Evolutionary conservation across 1,139 yeast species (phyloP).

Genomic region (Hansenula sp.): DNA sequence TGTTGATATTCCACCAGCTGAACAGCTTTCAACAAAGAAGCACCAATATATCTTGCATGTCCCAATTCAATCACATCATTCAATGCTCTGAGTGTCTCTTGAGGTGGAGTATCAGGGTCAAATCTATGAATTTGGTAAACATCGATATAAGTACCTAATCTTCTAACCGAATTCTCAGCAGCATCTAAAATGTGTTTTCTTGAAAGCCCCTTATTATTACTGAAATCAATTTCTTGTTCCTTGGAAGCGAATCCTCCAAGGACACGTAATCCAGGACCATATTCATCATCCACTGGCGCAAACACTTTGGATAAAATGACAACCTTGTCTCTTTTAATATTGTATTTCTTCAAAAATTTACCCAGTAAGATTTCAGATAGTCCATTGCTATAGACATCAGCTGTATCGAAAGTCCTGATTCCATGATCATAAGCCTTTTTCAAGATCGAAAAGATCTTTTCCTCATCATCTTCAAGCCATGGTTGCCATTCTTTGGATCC

Average conservation of each 20-base stretch:
- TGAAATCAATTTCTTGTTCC: slow-evolving; percentile 19
- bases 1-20: slow-evolving; percentile 48
- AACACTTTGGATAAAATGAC: slow-evolving; percentile 43
- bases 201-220: slow-evolving; percentile 42
- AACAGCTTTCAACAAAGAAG: slow-evolving; percentile 48
- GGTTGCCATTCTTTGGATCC: slow-evolving; percentile 42
- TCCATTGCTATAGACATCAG: slow-evolving; percentile 42
- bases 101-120: slow-evolving; percentile 39
- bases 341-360: slow-evolving; percentile 34
- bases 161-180: slow-evolving; percentile 39
- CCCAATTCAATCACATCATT: slow-evolving; percentile 49
- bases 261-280: not conserved
- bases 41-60: slow-evolving; percentile 50
- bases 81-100: slow-evolving; percentile 52
- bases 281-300: slow-evolving; percentile 28
- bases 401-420: slow-evolving; percentile 48
- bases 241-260: too few species aligned
- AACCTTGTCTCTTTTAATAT: slow-evolving; percentile 37
- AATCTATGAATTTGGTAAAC: slow-evolving; percentile 46
- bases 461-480: slow-evolving; percentile 44
- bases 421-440: slow-evolving; percentile 46
- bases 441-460: slow-evolving; percentile 32
- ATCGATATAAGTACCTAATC: slow-evolving; percentile 50
- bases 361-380: slow-evolving; percentile 35
- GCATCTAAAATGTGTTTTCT: slow-evolving; percentile 54